Percentiles rank a stretch among this genome's conserved stretches.
Conservation (phyloP, 2,329 filamentous ascomycete genomes). For the Aspergillus persii region DNA sequence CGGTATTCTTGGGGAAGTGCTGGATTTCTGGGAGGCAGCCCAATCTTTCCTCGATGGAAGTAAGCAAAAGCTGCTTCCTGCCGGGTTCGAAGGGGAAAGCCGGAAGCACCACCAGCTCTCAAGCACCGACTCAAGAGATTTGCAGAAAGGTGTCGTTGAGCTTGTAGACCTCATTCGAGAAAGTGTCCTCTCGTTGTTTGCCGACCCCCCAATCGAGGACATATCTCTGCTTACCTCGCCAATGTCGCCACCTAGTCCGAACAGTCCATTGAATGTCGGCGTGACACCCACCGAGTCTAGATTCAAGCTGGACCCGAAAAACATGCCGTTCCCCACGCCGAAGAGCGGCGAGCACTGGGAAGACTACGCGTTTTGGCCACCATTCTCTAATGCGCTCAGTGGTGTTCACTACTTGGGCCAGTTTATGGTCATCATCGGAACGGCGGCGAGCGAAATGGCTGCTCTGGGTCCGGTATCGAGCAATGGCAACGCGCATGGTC, state of each 20-base stretch:
- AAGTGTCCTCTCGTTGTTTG: conserved; percentile 77
- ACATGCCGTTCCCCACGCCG: conserved; percentile 72
- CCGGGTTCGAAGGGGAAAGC: conserved; percentile 78
- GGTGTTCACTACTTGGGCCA: conserved; percentile 87
- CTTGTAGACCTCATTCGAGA: conserved; percentile 81
- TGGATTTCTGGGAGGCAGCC: conserved; percentile 92
- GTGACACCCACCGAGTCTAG: conserved; percentile 65
- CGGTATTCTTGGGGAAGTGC: conserved; percentile 81
- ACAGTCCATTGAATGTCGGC: conserved; percentile 56
- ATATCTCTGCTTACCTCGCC: conserved; percentile 85
- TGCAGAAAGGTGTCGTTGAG: conserved; percentile 76
- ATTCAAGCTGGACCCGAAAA: conserved; percentile 76
- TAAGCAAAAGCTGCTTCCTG: conserved; percentile 74
- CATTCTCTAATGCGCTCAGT: conserved; percentile 84
- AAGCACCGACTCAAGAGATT: conserved; percentile 64
- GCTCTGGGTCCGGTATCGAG: conserved; percentile 66
- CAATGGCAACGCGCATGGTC: conserved; percentile 60
- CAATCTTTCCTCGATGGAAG: conserved; percentile 86
- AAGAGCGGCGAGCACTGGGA: conserved; percentile 85
- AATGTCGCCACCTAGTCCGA: conserved; percentile 63
- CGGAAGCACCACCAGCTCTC: conserved; percentile 77
- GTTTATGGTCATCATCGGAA: conserved; percentile 78
- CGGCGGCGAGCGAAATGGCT: conserved; percentile 81
- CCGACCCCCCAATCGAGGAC: conserved; percentile 84
- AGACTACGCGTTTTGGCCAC: conserved; percentile 93